Base-by-base conservation (phyloP, 1,284 basidiomycete genomes). In the Trichosporon sp. region DNA sequence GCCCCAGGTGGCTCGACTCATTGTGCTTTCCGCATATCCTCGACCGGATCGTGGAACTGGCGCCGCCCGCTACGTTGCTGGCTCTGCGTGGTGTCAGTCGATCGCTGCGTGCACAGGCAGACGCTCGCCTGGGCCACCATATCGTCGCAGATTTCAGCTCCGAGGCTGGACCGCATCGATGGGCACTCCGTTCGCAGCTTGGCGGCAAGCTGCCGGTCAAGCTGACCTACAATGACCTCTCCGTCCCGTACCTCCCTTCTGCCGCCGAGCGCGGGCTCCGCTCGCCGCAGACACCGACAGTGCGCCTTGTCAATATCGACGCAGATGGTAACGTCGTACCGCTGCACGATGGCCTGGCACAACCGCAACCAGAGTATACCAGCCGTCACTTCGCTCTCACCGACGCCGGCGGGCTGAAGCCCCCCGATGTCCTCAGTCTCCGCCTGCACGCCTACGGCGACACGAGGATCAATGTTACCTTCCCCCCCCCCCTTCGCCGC, bases 21-120 rank as follows among this genome's bases (percentile, higher is more conserved):
- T 4, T 10, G 19, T 40, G 14, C 37, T 71, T 54, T 37, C 70
- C 70, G 2, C 70, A 71, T 21, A 65, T 71, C 37, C 54, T 71
- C 38, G 70, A 71, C 51, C 31, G 46, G 3, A 68, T 71, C 48
- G 37, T 71, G 11, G 61, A 59, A 35, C 65, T 59, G 26, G 48
- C 70, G 1, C 48, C 70, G 1, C 26, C 38, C 2, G 16, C 38
- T 14, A 46, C 67, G 14, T 38, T 65, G 12, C 32, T 65, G 8
- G 70, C 63, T 2, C 40, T 71, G n/a, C 70, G 70, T 4, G 59
- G 59, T 21, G 59, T 63, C 32, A 37, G 16, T 11, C 31, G 31
- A 14, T 14, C 31, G 3, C 12, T 63, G 59, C 11, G 21, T 6
- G 12, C 32, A 1, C 19, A 19, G 32, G 31, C 16, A 4, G 59